Evolutionary conservation across 2,329 filamentous ascomycete genomes (phyloP).

Genomic region (Talaromyces sp.): DNA sequence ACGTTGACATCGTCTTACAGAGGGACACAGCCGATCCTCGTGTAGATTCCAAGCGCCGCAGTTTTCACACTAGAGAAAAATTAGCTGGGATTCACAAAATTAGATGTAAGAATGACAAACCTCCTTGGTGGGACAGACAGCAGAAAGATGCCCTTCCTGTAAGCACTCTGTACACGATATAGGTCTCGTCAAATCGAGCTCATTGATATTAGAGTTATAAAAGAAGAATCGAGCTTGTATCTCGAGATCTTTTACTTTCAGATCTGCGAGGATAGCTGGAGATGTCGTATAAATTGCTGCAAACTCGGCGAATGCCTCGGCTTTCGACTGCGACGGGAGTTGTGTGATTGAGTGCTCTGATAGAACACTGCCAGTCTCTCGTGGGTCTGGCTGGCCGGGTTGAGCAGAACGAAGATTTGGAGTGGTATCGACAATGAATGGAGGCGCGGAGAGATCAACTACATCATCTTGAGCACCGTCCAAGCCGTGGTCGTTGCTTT

Average conservation of each 20-base stretch:
- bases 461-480: conserved; percentile 6
- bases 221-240: conserved; percentile 41
- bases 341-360: conserved; percentile 3
- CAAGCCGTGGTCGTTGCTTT: conserved; percentile 19
- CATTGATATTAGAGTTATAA: conserved; percentile 38
- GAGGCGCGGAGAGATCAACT: conserved; percentile 6
- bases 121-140: conserved; percentile 45
- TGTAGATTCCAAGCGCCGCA: conserved; percentile 45
- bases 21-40: conserved; percentile 41
- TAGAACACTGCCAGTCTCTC: conserved; percentile 6
- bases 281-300: conserved; percentile 35
- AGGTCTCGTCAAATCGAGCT: conserved; percentile 43
- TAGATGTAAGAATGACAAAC: conserved; percentile 27
- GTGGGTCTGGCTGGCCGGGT: not conserved
- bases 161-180: conserved; percentile 46
- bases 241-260: conserved; percentile 41
- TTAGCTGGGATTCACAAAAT: conserved; percentile 15
- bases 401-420: not conserved
- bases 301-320: conserved; percentile 36
- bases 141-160: conserved; percentile 43
- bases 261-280: conserved; percentile 38
- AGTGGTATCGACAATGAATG: conserved; percentile 26
- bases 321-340: conserved; percentile 30
- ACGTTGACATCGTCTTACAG: conserved; percentile 48
- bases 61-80: conserved; percentile 39